Base-by-base conservation (phyloP, 1,284 basidiomycete genomes). In the Malassezia restricta region DNA sequence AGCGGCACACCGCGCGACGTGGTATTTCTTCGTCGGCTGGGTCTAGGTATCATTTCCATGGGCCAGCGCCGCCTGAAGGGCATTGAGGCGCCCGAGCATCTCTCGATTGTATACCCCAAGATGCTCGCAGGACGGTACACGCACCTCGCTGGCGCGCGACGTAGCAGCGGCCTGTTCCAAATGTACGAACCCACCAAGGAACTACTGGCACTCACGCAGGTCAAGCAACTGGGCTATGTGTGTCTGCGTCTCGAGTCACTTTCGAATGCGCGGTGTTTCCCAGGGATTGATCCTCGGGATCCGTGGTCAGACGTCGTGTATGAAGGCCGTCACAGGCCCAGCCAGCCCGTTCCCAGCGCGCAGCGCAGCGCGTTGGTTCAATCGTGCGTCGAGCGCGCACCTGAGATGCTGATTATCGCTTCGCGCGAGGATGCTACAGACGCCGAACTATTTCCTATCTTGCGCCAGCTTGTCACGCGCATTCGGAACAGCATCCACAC, bases 51-150 rank as follows among this genome's bases (percentile, higher is more conserved):
- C 51, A 79, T 83, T 32, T 79, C 81, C 33, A 80, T 94, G 27
- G 94, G 94, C 20, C 89, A 95, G 74, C 80, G 84, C 59, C 87
- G 88, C 71, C 81, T 98, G 62, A 96, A 96, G 75, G 92, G 92
- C 12, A 78, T 96, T 33, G 90, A 95, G 46, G 67, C 62, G 41
- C 66, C 70, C 24, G 92, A 96, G 75, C 79, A 81, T 62, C 78
- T 98, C 12, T 86, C 87, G 28, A 75, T 86, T 24, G 79, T 96
- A 43, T 95, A 90, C 71, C 89, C 92, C 0, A 79, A 77, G 46
- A 80, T 81, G 14, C 78, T 98, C 17, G 79, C 80, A 17, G 84
- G 83, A 7, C 83, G 94, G 27, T 79, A 84, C 55, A 57, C 56
- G 11, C 56, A 62, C 41, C 63, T 71, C 24, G 49, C 62, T 1